Conservation (phyloP, 139 green algal genomes). For the Coelastrella sp. region DNA sequence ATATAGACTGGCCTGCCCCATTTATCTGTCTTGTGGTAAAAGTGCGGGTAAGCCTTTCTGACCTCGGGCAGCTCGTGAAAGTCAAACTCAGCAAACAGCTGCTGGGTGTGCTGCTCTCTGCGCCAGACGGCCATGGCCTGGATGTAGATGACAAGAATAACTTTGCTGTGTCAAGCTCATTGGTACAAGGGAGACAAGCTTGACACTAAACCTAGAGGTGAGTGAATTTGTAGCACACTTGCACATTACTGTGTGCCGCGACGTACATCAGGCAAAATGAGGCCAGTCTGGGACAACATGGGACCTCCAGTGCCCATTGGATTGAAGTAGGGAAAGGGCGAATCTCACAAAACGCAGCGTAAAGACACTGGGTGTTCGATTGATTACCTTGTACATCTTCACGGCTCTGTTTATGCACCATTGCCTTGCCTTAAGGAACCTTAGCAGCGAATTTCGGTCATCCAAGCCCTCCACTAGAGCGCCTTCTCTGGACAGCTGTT, state of each 20-base stretch:
- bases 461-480: background rate
- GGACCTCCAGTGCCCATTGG: too few relatives aligned
- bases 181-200: too few relatives aligned
- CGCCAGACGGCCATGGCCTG: slow-evolving; percentile 39
- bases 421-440: slow-evolving; percentile 51
- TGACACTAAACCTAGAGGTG: too few relatives aligned
- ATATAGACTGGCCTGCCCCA: slow-evolving; percentile 49
- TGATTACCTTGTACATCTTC: slow-evolving; percentile 51
- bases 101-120: slow-evolving; percentile 7
- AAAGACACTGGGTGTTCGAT: too few relatives aligned
- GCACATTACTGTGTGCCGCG: too few relatives aligned
- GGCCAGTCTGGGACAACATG: too few relatives aligned
- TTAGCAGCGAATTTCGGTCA: slow-evolving; percentile 28
- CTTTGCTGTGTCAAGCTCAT: too few relatives aligned
- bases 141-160: too few relatives aligned
- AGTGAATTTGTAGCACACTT: too few relatives aligned
- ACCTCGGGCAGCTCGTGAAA: slow-evolving; percentile 47
- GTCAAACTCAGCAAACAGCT: slow-evolving; percentile 34
- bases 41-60: slow-evolving; percentile 53
- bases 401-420: slow-evolving; percentile 46
- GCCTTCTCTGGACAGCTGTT: background rate
- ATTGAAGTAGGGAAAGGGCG: too few relatives aligned
- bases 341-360: too few relatives aligned
- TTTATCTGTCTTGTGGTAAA: slow-evolving; percentile 60
- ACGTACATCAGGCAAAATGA: too few relatives aligned